phyloP scores from a whole-genome alignment of 306 rosid genomes.

The Aeschynomene evenia region DNA sequence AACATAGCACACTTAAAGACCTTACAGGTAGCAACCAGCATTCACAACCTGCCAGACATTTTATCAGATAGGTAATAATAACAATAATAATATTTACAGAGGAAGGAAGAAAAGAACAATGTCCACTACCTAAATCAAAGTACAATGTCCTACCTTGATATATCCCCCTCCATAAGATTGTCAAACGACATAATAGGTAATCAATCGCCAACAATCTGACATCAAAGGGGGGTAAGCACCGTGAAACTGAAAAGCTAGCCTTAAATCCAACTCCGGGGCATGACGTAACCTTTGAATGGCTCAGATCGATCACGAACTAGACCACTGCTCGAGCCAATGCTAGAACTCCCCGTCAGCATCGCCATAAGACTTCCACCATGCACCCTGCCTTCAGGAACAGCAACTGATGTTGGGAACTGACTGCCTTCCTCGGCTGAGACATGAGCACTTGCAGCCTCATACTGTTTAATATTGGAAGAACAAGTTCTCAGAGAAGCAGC shows the following conservation, averaged over 20 bases:
- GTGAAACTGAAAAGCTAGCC: constrained; percentile 27
- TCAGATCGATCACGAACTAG: constrained; percentile 35
- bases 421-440: constrained; percentile 36
- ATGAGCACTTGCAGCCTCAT: constrained; percentile 31
- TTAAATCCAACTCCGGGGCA: constrained; percentile 65
- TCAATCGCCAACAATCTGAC: constrained; percentile 31
- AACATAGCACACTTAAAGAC: constrained; percentile 47
- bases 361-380: constrained; percentile 93
- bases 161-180: constrained; percentile 34
- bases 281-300: constrained; percentile 39
- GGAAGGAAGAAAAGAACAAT: constrained; percentile 29
- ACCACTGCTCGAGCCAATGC: constrained; percentile 42
- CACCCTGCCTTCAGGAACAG: constrained; percentile 82
- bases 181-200: constrained; percentile 28
- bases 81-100: constrained; percentile 67
- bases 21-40: constrained; percentile 56
- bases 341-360: constrained; percentile 51
- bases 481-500: constrained; percentile 12
- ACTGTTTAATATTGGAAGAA: constrained; percentile 36
- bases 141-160: constrained; percentile 41
- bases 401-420: constrained; percentile 35
- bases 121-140: constrained; percentile 52
- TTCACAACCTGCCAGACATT: constrained; percentile 46
- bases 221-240: constrained; percentile 42
- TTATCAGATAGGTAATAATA: too few relatives aligned